Conservation (phyloP, 768 basidiomycete species). For the Candolleomyces eurysporus region DNA sequence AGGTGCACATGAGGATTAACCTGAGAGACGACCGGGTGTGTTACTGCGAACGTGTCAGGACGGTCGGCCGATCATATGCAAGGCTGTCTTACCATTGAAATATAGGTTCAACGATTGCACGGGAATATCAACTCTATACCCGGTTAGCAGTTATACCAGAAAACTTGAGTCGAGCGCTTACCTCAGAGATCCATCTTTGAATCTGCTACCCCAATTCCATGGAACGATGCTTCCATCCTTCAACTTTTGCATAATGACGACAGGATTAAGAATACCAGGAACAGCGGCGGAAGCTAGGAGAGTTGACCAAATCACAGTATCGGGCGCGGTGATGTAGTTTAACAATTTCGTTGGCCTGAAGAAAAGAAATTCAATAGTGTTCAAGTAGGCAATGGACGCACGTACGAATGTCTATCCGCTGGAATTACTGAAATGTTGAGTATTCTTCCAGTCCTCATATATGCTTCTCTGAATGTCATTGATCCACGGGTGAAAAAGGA, state of each 20-base stretch:
- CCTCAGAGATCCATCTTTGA: constrained; percentile 91
- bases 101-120: constrained; percentile 85
- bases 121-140: constrained; percentile 86
- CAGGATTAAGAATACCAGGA: constrained; percentile 92
- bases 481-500: constrained; percentile 91
- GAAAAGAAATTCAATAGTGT: constrained; percentile 4
- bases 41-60: constrained; percentile 47
- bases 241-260: constrained; percentile 91
- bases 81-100: constrained; percentile 63
- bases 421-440: constrained; percentile 94
- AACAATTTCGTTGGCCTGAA: constrained; percentile 88
- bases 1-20: constrained; percentile 91
- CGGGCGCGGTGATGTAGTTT: constrained; percentile 95
- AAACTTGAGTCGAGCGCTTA: constrained; percentile 22
- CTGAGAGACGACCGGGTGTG: constrained; percentile 91
- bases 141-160: neutral
- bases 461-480: constrained; percentile 95
- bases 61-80: neutral
- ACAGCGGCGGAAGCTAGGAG: constrained; percentile 90
- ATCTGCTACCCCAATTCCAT: constrained; percentile 93
- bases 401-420: constrained; percentile 81
- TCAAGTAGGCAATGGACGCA: constrained; percentile 15
- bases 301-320: constrained; percentile 82
- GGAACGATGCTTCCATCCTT: constrained; percentile 77
- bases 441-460: constrained; percentile 87